Conservation (phyloP, 306 rosid genomes). For the Prunus campanulata region DNA sequence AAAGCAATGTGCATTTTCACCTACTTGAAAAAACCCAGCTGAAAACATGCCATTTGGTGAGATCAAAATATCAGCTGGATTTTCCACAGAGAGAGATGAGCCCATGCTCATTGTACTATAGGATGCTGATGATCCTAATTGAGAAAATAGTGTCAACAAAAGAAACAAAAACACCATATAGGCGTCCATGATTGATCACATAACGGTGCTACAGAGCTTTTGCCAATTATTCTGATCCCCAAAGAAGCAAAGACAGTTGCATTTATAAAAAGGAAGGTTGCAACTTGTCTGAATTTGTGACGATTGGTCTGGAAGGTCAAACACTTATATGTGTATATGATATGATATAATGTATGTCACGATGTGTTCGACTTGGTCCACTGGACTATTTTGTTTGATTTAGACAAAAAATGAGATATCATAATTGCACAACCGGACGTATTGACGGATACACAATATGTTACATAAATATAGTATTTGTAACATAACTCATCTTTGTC, state of each 20-base stretch:
- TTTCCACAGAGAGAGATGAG: slow-evolving; percentile 38
- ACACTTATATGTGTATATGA: too few species aligned
- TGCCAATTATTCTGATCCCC: neutral
- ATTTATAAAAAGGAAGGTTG: neutral
- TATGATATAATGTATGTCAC: too few species aligned
- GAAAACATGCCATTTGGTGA: slow-evolving; percentile 43
- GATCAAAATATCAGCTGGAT: slow-evolving; percentile 19
- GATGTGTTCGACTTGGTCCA: too few species aligned
- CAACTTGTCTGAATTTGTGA: neutral
- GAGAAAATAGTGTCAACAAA: neutral
- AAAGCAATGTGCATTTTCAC: slow-evolving; percentile 48
- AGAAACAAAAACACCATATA: neutral
- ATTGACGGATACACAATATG: too few species aligned
- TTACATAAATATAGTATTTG: too few species aligned
- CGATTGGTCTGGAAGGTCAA: too few species aligned
- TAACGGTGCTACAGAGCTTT: too few species aligned
- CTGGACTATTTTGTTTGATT: too few species aligned
- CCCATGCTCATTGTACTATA: slow-evolving; percentile 23
- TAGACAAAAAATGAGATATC: too few species aligned
- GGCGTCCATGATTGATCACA: neutral
- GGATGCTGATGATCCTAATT: slow-evolving; percentile 11
- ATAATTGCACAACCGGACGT: too few species aligned
- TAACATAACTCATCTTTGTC: too few species aligned
- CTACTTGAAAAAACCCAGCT: slow-evolving; percentile 50
- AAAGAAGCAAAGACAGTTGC: neutral